Conservation (phyloP, 345 rosid species). For the Microcos paniculata region DNA sequence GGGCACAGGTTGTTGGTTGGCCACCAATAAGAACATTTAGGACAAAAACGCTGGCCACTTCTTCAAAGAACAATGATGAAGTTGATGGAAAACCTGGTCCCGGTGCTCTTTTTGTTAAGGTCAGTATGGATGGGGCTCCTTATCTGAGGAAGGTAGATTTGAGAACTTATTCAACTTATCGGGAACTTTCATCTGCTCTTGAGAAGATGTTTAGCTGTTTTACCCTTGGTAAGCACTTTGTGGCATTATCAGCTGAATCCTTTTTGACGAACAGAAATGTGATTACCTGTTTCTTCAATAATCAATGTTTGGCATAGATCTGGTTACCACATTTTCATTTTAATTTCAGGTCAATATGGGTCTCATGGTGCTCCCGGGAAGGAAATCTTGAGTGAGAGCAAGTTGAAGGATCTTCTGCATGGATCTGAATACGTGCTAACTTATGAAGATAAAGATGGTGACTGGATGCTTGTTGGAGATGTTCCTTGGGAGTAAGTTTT, state of each 20-base stretch:
- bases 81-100: conserved; percentile 85
- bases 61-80: conserved; percentile 77
- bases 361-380: conserved; percentile 55
- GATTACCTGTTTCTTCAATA: background rate
- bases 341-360: conserved; percentile 70
- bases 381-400: conserved; percentile 70
- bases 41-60: conserved; percentile 67
- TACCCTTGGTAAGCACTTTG: conserved; percentile 61
- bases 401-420: conserved; percentile 73
- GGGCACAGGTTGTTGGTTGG: conserved; percentile 97
- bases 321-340: conserved; percentile 13
- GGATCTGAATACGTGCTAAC: conserved; percentile 91
- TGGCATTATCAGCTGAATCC: background rate
- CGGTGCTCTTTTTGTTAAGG: conserved; percentile 70
- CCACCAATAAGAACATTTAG: conserved; percentile 85
- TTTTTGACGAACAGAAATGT: background rate
- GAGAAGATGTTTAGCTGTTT: conserved; percentile 96
- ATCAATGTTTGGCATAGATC: background rate
- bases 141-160: conserved; percentile 88
- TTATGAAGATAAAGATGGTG: conserved; percentile 89
- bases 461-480: conserved; percentile 98
- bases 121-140: conserved; percentile 97
- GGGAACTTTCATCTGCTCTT: conserved; percentile 72
- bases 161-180: conserved; percentile 65
- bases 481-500: conserved; percentile 96